Evolutionary conservation across 768 basidiomycete species (phyloP).

Genomic region (Mycena rosella): DNA sequence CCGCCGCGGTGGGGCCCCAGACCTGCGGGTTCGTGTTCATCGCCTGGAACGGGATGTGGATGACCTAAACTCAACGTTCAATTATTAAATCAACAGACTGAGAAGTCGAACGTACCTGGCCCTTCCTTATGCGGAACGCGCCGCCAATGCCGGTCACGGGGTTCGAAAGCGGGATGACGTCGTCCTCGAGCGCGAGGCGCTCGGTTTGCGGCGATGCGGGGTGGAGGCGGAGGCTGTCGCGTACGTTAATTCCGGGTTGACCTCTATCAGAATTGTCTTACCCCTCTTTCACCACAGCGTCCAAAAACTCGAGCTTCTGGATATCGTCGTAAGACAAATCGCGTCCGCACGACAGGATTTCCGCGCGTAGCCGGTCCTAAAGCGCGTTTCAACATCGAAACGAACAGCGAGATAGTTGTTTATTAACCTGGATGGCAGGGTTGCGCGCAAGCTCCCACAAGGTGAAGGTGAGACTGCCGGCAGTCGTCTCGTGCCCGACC

Average conservation of each 20-base stretch:
- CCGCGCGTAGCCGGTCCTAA: constrained; percentile 53
- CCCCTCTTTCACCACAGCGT: constrained; percentile 59
- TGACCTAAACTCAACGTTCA: constrained; percentile 39
- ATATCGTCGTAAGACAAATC: constrained; percentile 53
- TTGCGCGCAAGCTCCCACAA: constrained; percentile 55
- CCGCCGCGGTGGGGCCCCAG: constrained; percentile 52
- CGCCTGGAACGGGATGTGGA: constrained; percentile 50
- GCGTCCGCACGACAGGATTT: constrained; percentile 47
- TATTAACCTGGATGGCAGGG: constrained; percentile 47
- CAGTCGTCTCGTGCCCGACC: constrained; percentile 59
- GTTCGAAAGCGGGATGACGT: constrained; percentile 55
- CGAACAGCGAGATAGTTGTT: not conserved
- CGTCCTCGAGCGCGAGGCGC: constrained; percentile 54
- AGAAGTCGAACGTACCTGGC: constrained; percentile 48
- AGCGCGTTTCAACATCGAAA: not conserved
- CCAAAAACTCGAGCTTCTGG: constrained; percentile 53
- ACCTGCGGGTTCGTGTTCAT: constrained; percentile 49
- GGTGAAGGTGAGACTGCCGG: constrained; percentile 51
- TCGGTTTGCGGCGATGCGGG: constrained; percentile 56
- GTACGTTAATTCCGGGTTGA: not conserved
- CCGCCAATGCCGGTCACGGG: constrained; percentile 47
- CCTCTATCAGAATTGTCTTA: constrained; percentile 30
- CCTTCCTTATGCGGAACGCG: constrained; percentile 48
- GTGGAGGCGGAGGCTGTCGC: constrained; percentile 53
- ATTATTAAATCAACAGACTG: constrained; percentile 1